Base-by-base conservation (phyloP, 257 asterid genomes). In the Rubia yunnanensis region DNA sequence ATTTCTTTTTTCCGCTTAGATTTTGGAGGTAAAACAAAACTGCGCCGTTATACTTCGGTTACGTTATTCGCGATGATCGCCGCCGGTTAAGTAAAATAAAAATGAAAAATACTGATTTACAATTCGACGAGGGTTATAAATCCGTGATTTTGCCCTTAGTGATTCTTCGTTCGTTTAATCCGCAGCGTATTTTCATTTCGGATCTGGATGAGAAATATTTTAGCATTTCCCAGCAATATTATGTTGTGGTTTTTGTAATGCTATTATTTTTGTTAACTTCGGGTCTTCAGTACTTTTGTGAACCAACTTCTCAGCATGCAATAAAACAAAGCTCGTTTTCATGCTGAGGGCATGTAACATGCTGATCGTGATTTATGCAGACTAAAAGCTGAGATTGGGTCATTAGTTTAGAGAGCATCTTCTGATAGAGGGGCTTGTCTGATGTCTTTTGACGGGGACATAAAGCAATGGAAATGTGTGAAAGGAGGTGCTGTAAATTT, bases 391-490 rank as follows among this genome's bases (percentile, higher is more conserved):
- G 69, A 56, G 41, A 20, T 39, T 57, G 28, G 52, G 73, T 46
- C 28, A 24, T 39, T 36, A 39, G 44, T 32, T 27, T 20, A 36
- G 30, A 20, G 48, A 31, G 11, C 15, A 8, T 44, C 30, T 68
- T 35, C 44, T 14, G 73, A 70, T 53, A 65, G 71, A 53, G 72
- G 69, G 63, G 63, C 70, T 63, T 68, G 53, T 77, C 85, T 78
- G 81, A 92, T 92, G 98, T 87, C 97, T 83, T 83, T 89, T 77
- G 89, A 84, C 83, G 81, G 82, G 55, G 83, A 72, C 66, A 81
- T 69, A 60, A 85, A 79, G 85, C 95, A 73, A 84, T 92, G 97
- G 96, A 92, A 81, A 83, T 92, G 98, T 70, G 98, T 82, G 64
- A 87, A 78, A 59, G 88, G 84, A 61, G 85, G 89, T 68, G 49